Base-by-base conservation (phyloP, 2,329 filamentous ascomycete species). In the Colletotrichum agaves region DNA sequence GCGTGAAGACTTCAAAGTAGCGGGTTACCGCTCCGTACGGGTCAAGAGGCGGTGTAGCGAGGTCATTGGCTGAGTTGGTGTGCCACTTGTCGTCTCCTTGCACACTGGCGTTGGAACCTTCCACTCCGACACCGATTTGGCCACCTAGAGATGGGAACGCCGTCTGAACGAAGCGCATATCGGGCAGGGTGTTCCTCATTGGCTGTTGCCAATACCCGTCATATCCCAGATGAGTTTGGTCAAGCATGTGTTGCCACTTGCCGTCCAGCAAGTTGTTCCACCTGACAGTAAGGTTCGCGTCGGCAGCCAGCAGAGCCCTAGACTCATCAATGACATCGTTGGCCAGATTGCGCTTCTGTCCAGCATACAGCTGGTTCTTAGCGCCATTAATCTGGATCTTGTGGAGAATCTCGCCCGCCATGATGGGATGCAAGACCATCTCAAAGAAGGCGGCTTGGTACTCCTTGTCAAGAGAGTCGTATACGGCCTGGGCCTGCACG, bases 131-230 rank as follows among this genome's bases (percentile, higher is more conserved):
- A 21, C 89, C 88, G 62, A 93, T 80, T 61, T 89, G 83, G 7
- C 90, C 90, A 0, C 87, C 84, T 5, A 91, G 79, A 5, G 85
- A 85, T 12, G 83, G 83, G 59, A 90, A 87, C 1, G 82, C 78
- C 2, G 81, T 82, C 74, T 90, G 87, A 1, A 90, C 86, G 70
- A 87, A 90, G 5, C 83, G 78, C 70, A 91, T 81, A 7, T 86
- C 84, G 0, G 90, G 89, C 1, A 91, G 83, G 0, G 85, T 85
- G 73, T 93, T 91, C 37, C 89, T 82, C 90, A 92, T 92, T 1
- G 91, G 89, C 74, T 92, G 90, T 77, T 93, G 90, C 90, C 90
- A 87, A 75, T 83, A 83, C 53, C 80, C 82, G 59, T 85, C 79
- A 52, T 85, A 87, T 19, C 85, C 84, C 8, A 87, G 76, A 71